Evolutionary conservation across 2,329 filamentous ascomycete genomes (phyloP).

Genomic region (Helotiales sp.): DNA sequence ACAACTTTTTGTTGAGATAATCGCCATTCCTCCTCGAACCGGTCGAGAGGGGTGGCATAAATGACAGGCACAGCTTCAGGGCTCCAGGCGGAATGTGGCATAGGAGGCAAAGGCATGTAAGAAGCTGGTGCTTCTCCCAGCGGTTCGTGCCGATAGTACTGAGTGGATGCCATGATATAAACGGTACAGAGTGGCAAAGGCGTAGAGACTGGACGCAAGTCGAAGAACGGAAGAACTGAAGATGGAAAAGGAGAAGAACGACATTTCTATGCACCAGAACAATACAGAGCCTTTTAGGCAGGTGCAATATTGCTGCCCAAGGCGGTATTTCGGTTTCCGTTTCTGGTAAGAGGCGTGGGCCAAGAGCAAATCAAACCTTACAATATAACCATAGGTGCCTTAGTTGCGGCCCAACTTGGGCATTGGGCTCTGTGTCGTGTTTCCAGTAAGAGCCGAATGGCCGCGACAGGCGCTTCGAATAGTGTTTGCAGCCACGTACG

Average conservation of each 20-base stretch:
- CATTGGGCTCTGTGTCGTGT: background rate
- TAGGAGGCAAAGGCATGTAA: background rate
- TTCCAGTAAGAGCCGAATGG: background rate
- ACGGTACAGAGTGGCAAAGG: background rate
- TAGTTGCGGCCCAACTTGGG: slow-evolving; percentile 3
- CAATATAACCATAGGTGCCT: background rate
- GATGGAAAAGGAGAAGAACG: background rate
- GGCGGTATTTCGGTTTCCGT: background rate
- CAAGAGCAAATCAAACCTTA: background rate
- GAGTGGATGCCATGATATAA: background rate
- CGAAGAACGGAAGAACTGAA: background rate
- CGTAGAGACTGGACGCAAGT: background rate
- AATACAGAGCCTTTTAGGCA: background rate
- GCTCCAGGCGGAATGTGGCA: background rate
- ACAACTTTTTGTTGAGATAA: background rate
- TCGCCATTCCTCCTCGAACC: slow-evolving; percentile 1
- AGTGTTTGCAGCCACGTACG: too few relatives aligned
- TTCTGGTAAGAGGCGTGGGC: background rate
- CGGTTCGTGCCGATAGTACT: background rate
- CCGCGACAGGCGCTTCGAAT: background rate
- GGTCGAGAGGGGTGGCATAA: background rate
- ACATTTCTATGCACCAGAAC: background rate
- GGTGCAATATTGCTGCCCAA: background rate
- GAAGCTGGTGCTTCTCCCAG: background rate
- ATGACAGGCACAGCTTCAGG: background rate